Percentiles rank a stretch among this genome's conserved stretches.
Conservation (phyloP, 2,329 filamentous ascomycete genomes). For the Hypocreales sp. region DNA sequence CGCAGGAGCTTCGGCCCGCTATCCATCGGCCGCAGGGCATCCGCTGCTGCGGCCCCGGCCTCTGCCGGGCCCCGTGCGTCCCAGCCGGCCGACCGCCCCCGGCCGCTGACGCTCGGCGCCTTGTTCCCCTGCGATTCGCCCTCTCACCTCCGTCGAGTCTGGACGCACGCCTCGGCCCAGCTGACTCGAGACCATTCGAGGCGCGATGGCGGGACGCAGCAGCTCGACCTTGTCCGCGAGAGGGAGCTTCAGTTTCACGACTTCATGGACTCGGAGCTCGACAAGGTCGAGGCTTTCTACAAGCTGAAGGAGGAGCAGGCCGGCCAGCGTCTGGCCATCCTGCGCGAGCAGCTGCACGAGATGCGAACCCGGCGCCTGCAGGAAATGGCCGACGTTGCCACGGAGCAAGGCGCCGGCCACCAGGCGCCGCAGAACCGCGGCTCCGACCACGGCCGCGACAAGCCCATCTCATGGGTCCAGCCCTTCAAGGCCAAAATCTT, state of each 20-base stretch:
- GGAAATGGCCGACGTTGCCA: slow-evolving; percentile 40
- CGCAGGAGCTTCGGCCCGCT: slow-evolving; percentile 9
- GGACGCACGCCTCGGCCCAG: slow-evolving; percentile 16
- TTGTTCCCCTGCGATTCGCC: slow-evolving; percentile 8
- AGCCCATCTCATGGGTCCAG: slow-evolving; percentile 26
- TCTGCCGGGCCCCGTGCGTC: slow-evolving; percentile 2
- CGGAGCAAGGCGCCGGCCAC: slow-evolving; percentile 12
- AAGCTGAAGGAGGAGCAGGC: slow-evolving; percentile 77
- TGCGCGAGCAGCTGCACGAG: slow-evolving; percentile 78
- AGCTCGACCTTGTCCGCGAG: slow-evolving; percentile 48
- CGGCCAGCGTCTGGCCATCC: slow-evolving; percentile 48
- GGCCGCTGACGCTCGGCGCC: slow-evolving; percentile 3
- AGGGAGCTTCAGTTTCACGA: slow-evolving; percentile 73
- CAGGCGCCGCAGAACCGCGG: slow-evolving; percentile 7
- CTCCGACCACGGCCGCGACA: slow-evolving; percentile 12
- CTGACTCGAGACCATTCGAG: slow-evolving; percentile 3
- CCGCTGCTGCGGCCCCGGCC: slow-evolving; percentile 12
- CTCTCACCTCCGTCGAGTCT: slow-evolving; percentile 17
- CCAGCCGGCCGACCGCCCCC: slow-evolving; percentile 4
- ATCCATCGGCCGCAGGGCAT: slow-evolving; percentile 19
- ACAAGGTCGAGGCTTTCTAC: slow-evolving; percentile 91
- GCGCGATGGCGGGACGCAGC: slow-evolving; percentile 26
- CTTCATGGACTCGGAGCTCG: slow-evolving; percentile 70
- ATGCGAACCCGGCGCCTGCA: slow-evolving; percentile 75
- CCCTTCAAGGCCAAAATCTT: slow-evolving; percentile 39